phyloP scores from a whole-genome alignment of 2,329 filamentous ascomycete species.

The Paramyrothecium sp. region DNA sequence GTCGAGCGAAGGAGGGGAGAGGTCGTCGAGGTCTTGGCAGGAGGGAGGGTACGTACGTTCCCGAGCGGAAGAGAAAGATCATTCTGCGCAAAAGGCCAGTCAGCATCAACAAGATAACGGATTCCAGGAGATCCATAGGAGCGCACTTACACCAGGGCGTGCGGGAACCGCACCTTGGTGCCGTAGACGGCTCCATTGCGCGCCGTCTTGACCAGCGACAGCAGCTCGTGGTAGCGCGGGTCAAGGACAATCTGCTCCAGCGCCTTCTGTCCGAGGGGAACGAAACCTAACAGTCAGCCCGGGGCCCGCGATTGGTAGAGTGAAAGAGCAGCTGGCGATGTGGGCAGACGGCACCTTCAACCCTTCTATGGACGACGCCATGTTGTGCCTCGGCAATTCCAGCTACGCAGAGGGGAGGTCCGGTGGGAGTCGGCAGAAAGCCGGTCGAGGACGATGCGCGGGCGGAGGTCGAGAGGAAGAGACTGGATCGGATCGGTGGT shows the following conservation, averaged over 20 bases:
- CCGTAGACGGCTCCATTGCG: conserved; percentile 98
- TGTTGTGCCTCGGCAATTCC: conserved; percentile 20
- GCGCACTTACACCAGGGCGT: conserved; percentile 74
- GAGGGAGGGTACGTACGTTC: conserved; percentile 58
- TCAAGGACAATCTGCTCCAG: conserved; percentile 78
- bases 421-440: background rate
- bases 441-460: background rate
- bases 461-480: background rate
- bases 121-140: background rate
- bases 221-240: conserved; percentile 78
- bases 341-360: conserved; percentile 19
- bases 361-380: conserved; percentile 24
- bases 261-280: conserved; percentile 48
- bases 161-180: conserved; percentile 95
- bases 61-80: conserved; percentile 94
- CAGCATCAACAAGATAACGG: conserved; percentile 10
- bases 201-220: conserved; percentile 86
- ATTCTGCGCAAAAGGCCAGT: conserved; percentile 55
- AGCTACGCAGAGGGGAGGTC: background rate
- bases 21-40: background rate
- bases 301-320: background rate
- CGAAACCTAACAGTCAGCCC: background rate
- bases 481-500: conserved; percentile 1
- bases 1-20: background rate
- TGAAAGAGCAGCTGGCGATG: too few species aligned